phyloP scores from a whole-genome alignment of 257 asterid species.

The Rauvolfia tetraphylla region DNA sequence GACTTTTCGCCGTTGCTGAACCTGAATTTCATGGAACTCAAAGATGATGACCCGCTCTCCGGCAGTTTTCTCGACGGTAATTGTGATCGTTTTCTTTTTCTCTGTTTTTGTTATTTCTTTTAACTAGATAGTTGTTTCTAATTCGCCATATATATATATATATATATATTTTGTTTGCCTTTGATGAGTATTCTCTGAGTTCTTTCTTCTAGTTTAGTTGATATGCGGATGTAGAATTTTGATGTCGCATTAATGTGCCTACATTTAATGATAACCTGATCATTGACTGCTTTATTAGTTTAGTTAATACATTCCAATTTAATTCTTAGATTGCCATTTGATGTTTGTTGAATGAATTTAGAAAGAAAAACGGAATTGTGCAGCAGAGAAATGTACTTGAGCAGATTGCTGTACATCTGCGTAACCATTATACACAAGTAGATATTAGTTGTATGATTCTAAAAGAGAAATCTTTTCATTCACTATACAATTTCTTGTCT shows the following conservation, averaged over 20 bases:
- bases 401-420: background rate
- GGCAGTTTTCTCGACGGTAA: constrained; percentile 49
- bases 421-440: background rate
- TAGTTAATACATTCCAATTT: background rate
- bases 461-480: background rate
- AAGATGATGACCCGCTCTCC: constrained; percentile 35
- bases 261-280: background rate
- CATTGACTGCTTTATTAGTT: background rate
- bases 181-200: background rate
- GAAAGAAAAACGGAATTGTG: background rate
- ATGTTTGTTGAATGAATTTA: background rate
- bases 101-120: background rate
- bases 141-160: too few species aligned
- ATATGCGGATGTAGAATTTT: background rate
- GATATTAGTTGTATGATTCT: background rate
- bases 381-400: background rate
- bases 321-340: background rate
- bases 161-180: background rate
- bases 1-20: constrained; percentile 5
- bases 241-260: background rate
- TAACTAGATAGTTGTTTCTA: background rate
- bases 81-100: constrained; percentile 13
- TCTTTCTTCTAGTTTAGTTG: background rate
- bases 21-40: constrained; percentile 48
- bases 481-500: background rate